These are phyloP conservation scores for Microdochium paspali DNA, from an alignment of 2,329 filamentous ascomycete species.

Conservation along the genomic window DNA sequence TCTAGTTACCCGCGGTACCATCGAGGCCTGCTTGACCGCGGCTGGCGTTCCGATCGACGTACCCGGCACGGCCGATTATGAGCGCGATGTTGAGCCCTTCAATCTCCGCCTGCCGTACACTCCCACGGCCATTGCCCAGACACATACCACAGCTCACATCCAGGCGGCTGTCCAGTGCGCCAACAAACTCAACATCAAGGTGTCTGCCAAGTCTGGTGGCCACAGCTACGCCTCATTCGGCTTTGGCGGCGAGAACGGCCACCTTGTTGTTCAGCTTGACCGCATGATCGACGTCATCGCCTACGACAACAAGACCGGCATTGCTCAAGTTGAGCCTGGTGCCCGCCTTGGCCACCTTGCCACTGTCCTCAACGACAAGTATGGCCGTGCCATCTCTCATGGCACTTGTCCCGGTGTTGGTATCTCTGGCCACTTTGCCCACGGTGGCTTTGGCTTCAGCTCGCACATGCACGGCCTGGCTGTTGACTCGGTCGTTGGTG, in stretches of 20 bases:
- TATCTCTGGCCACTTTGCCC: slow-evolving; percentile 23
- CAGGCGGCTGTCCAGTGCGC: slow-evolving; percentile 33
- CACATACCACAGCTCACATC: slow-evolving; percentile 30
- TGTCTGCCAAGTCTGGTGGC: slow-evolving; percentile 36
- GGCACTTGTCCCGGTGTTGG: slow-evolving; percentile 28
- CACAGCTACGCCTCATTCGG: slow-evolving; percentile 37
- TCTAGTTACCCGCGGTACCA: slow-evolving; percentile 8
- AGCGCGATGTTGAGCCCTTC: slow-evolving; percentile 15
- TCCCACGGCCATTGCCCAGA: slow-evolving; percentile 31
- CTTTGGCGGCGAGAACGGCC: slow-evolving; percentile 33
- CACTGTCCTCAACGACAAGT: slow-evolving; percentile 18
- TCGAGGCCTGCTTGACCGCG: slow-evolving; percentile 16
- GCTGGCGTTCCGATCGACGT: slow-evolving; percentile 12
- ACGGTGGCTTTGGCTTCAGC: slow-evolving; percentile 25
- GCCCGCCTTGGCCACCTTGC: slow-evolving; percentile 30
- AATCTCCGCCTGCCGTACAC: slow-evolving; percentile 17
- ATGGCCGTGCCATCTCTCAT: slow-evolving; percentile 21
- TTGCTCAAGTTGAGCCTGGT: slow-evolving; percentile 31
- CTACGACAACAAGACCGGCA: slow-evolving; percentile 24
- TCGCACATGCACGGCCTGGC: slow-evolving; percentile 34
- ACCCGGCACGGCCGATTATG: slow-evolving; percentile 17
- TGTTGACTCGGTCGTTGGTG: slow-evolving; percentile 30
- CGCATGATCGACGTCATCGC: slow-evolving; percentile 27
- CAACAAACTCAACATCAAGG: slow-evolving; percentile 26
- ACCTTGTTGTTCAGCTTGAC: slow-evolving; percentile 34